Percentiles rank a stretch among this genome's conserved stretches.
Conservation (phyloP, 2,329 filamentous ascomycete species). For the Neoarthrinium moseri region DNA sequence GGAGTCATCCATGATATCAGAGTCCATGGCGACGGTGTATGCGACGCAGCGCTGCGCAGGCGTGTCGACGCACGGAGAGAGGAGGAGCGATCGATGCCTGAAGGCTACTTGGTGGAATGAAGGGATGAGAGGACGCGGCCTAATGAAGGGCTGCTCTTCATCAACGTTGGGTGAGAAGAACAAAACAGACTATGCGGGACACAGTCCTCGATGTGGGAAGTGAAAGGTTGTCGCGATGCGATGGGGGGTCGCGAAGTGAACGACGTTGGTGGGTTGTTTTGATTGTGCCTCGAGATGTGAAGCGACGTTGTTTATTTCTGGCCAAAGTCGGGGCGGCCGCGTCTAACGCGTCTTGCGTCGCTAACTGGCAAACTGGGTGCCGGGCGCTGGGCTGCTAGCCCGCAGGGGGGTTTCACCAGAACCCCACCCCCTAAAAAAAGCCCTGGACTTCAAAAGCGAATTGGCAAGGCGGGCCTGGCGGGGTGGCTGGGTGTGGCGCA, state of each 20-base stretch:
- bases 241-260: background rate
- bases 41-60: background rate
- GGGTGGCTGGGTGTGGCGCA: too few species aligned
- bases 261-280: conserved; percentile 4
- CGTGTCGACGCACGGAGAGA: background rate
- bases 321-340: too few species aligned
- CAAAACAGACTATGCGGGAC: background rate
- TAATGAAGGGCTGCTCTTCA: conserved; percentile 2
- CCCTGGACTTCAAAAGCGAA: too few species aligned
- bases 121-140: background rate
- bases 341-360: too few species aligned
- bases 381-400: too few species aligned
- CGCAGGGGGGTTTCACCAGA: too few species aligned
- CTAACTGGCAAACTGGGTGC: too few species aligned
- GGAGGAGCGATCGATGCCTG: background rate
- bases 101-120: background rate
- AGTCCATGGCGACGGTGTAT: conserved; percentile 46
- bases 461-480: too few species aligned
- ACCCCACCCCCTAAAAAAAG: too few species aligned
- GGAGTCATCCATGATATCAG: conserved; percentile 59
- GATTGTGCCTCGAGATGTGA: background rate
- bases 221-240: background rate
- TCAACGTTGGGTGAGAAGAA: background rate
- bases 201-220: background rate
- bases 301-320: background rate